phyloP scores from a whole-genome alignment of 192 early-diverging fungal species.

The Podila minutissima region DNA sequence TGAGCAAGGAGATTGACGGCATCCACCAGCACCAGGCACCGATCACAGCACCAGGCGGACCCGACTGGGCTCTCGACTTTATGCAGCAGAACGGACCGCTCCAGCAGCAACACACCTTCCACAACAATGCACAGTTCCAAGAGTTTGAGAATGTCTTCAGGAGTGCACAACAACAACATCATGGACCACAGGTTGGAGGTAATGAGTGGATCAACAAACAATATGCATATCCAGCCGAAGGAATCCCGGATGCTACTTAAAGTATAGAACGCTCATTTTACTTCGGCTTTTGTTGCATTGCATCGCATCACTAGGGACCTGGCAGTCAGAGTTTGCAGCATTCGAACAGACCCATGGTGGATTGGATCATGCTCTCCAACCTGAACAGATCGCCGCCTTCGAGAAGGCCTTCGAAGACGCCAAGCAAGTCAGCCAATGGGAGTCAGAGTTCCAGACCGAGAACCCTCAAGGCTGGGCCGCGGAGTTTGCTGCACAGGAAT shows the following conservation, averaged over 20 bases:
- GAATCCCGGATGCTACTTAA: neutral
- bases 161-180: constrained; percentile 27
- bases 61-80: constrained; percentile 81
- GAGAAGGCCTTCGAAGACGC: constrained; percentile 75
- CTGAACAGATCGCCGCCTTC: constrained; percentile 71
- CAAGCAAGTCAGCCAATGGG: constrained; percentile 65
- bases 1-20: constrained; percentile 73
- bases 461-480: constrained; percentile 59
- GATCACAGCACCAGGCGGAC: constrained; percentile 17
- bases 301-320: constrained; percentile 7
- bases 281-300: neutral
- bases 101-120: constrained; percentile 55
- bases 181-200: constrained; percentile 55
- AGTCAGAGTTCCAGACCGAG: constrained; percentile 67
- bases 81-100: constrained; percentile 44
- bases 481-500: constrained; percentile 66
- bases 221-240: neutral
- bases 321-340: constrained; percentile 61
- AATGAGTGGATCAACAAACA: neutral
- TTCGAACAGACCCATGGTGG: constrained; percentile 71
- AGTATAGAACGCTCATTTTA: neutral
- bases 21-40: constrained; percentile 51
- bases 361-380: constrained; percentile 46
- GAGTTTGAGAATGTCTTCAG: constrained; percentile 57
- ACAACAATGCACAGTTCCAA: constrained; percentile 49